These are phyloP conservation scores for Penicillium sp. DNA, from an alignment of 2,329 filamentous ascomycete species.

Conservation along the genomic window DNA sequence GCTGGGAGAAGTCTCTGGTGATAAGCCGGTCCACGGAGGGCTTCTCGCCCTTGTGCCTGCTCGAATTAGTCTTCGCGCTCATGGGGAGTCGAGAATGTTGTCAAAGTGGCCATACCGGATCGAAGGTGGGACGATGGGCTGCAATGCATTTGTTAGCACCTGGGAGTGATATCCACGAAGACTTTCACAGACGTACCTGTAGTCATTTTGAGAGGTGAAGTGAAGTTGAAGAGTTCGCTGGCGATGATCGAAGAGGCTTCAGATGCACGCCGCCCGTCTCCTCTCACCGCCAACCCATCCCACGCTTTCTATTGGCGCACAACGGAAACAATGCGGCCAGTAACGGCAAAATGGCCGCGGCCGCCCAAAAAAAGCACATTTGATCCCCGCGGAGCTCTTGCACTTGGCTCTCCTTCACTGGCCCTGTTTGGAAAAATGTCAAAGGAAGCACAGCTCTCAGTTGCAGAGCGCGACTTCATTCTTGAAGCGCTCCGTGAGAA, in stretches of 20 bases:
- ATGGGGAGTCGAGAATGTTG: background rate
- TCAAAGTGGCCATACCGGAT: conserved; percentile 63
- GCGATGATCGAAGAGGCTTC: conserved; percentile 2
- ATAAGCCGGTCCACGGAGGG: conserved; percentile 87
- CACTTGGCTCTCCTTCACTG: conserved; percentile 16
- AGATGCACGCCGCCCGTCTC: background rate
- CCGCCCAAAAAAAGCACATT: conserved; percentile 14
- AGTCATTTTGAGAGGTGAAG: conserved; percentile 35
- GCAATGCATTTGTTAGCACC: conserved; percentile 34
- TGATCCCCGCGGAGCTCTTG: conserved; percentile 22
- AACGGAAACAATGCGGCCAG: conserved; percentile 11
- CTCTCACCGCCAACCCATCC: background rate
- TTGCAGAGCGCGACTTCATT: conserved; percentile 84
- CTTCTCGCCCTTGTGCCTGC: conserved; percentile 89
- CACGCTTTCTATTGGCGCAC: background rate
- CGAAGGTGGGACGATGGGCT: conserved; percentile 86
- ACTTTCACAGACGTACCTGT: conserved; percentile 34
- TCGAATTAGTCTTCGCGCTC: conserved; percentile 29
- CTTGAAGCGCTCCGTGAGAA: conserved; percentile 76
- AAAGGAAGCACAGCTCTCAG: conserved; percentile 84
- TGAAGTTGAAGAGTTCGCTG: background rate
- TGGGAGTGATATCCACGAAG: background rate
- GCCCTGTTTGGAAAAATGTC: conserved; percentile 63
- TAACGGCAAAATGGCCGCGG: conserved; percentile 19
- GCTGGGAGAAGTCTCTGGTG: conserved; percentile 94